These are phyloP conservation scores for Coemansia sp. DNA, from an alignment of 192 early-diverging fungal species.

Conservation along the genomic window DNA sequence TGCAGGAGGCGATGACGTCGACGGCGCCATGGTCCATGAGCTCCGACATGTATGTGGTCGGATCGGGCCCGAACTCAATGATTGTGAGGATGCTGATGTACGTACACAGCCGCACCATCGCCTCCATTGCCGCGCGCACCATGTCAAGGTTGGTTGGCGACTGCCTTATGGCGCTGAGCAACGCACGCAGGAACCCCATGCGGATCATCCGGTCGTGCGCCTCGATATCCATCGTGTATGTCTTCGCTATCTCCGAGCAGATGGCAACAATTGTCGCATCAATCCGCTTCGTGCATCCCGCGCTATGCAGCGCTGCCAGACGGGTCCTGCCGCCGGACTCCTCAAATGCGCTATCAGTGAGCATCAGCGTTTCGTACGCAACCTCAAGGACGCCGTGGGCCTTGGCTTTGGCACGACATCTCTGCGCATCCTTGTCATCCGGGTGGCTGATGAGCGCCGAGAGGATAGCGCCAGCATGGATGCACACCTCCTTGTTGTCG, in stretches of 20 bases:
- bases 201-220: slow-evolving; percentile 32
- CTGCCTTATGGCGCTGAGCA: slow-evolving; percentile 33
- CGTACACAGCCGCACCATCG: slow-evolving; percentile 48
- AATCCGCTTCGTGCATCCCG: neutral
- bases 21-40: slow-evolving; percentile 36
- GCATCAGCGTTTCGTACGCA: slow-evolving; percentile 13
- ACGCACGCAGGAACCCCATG: slow-evolving; percentile 27
- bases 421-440: slow-evolving; percentile 8
- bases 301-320: neutral
- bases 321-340: neutral
- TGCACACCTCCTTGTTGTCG: slow-evolving; percentile 19
- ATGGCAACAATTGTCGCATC: slow-evolving; percentile 15
- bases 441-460: slow-evolving; percentile 17
- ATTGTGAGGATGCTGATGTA: slow-evolving; percentile 20
- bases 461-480: slow-evolving; percentile 20
- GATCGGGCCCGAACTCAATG: neutral
- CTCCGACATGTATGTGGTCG: slow-evolving; percentile 18
- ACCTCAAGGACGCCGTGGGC: slow-evolving; percentile 19
- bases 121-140: slow-evolving; percentile 38
- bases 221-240: slow-evolving; percentile 28
- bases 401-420: slow-evolving; percentile 19
- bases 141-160: slow-evolving; percentile 24
- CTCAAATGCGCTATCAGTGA: neutral
- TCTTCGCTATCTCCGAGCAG: slow-evolving; percentile 17
- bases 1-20: slow-evolving; percentile 29